Conservation (phyloP, 768 basidiomycete species). For the Tylopilus cervinicoccineus region DNA sequence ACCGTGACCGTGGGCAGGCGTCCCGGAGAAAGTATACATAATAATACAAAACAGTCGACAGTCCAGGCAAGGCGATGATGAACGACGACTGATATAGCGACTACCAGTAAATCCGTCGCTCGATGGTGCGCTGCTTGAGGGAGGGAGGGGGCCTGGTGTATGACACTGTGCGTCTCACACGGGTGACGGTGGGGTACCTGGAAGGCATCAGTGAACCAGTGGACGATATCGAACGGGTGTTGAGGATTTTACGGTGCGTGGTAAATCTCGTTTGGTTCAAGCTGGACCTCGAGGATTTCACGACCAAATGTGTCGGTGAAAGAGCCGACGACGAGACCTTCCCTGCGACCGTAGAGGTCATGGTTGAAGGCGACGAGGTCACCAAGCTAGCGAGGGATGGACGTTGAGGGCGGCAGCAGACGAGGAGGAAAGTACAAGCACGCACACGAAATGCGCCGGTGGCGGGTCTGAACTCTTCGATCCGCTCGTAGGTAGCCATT, state of each 20-base stretch:
- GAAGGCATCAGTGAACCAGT: constrained; percentile 3
- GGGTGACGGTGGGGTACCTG: constrained; percentile 77
- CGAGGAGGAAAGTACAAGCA: neutral
- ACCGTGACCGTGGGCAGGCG: constrained; percentile 34
- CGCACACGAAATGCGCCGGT: constrained; percentile 37
- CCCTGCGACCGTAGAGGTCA: constrained; percentile 56
- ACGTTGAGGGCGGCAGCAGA: neutral
- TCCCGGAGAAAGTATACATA: constrained; percentile 19
- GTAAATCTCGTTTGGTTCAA: constrained; percentile 66
- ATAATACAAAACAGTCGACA: constrained; percentile 32
- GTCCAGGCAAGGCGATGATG: constrained; percentile 9
- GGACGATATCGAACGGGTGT: neutral
- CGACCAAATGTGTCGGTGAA: constrained; percentile 71
- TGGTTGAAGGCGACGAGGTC: constrained; percentile 78
- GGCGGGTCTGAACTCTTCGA: constrained; percentile 27
- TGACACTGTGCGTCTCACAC: constrained; percentile 69
- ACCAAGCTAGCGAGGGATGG: constrained; percentile 49
- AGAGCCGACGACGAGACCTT: constrained; percentile 78
- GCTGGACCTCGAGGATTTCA: constrained; percentile 78
- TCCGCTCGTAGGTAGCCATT: constrained; percentile 38
- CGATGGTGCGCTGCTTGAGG: constrained; percentile 53
- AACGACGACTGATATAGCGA: neutral
- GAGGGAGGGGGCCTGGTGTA: constrained; percentile 47
- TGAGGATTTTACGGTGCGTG: constrained; percentile 55
- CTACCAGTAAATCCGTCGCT: constrained; percentile 77